These are phyloP conservation scores for Apostasia ramifera DNA, from an alignment of 106 monocot species.

Conservation along the genomic window DNA sequence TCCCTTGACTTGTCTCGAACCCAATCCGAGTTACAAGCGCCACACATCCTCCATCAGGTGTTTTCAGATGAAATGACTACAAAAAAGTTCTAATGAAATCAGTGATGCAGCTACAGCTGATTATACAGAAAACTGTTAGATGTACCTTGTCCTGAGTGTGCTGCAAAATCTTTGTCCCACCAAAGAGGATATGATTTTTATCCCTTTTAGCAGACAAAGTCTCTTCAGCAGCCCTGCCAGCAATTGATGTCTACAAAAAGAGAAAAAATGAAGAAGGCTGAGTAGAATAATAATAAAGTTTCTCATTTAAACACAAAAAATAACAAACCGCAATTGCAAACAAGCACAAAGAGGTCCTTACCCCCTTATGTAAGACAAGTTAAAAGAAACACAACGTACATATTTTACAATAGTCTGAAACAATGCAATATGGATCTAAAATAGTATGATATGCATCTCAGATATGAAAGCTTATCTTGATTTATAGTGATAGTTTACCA, in stretches of 20 bases:
- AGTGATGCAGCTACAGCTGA: constrained; percentile 2
- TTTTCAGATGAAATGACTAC: constrained; percentile 64
- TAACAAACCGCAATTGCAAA: too few relatives aligned
- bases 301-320: too few relatives aligned
- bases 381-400: too few relatives aligned
- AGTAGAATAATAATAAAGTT: neutral
- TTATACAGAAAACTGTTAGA: constrained; percentile 3
- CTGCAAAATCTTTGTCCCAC: constrained; percentile 97
- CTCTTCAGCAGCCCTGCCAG: constrained; percentile 49
- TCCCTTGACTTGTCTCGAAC: constrained; percentile 98
- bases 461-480: too few relatives aligned
- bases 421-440: too few relatives aligned
- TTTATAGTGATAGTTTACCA: too few relatives aligned
- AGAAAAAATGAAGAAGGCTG: neutral
- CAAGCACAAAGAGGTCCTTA: too few relatives aligned
- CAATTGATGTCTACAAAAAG: constrained; percentile 54
- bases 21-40: constrained; percentile 93
- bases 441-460: too few relatives aligned
- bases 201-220: constrained; percentile 77
- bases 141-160: constrained; percentile 95
- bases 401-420: too few relatives aligned
- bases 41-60: constrained; percentile 97
- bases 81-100: constrained; percentile 1
- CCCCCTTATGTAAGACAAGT: too few relatives aligned
- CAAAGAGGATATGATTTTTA: constrained; percentile 90